A percentile compares a stretch with the other conserved stretches of the same genome.
These are phyloP conservation scores for Eimeria sp. DNA, from an alignment of 169 alveolate genomes.

Conservation along the genomic window DNA sequence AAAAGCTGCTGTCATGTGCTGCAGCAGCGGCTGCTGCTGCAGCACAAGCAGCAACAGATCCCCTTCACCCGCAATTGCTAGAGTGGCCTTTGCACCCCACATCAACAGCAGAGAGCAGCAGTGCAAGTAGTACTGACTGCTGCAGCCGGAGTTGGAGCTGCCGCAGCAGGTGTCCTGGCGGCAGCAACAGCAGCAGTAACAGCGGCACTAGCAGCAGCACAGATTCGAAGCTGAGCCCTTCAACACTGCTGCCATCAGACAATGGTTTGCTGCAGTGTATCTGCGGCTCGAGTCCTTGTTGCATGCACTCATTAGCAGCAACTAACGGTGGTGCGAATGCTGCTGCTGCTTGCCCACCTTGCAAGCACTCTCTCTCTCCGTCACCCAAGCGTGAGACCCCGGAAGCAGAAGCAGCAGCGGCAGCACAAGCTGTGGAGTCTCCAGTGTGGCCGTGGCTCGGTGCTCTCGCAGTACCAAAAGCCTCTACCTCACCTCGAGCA, in stretches of 20 bases:
- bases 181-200: slow-evolving; percentile 57
- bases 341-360: slow-evolving; percentile 11
- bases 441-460: slow-evolving; percentile 69
- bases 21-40: slow-evolving; percentile 43
- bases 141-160: slow-evolving; percentile 64
- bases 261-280: slow-evolving; percentile 46
- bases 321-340: background rate
- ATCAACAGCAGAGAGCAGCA: slow-evolving; percentile 7
- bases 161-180: slow-evolving; percentile 46
- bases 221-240: slow-evolving; percentile 11
- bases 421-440: slow-evolving; percentile 12
- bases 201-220: slow-evolving; percentile 17
- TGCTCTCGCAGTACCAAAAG: background rate
- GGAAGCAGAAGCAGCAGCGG: slow-evolving; percentile 45
- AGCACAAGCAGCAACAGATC: slow-evolving; percentile 31
- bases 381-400: slow-evolving; percentile 33
- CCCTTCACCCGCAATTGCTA: slow-evolving; percentile 1
- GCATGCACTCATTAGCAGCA: slow-evolving; percentile 1
- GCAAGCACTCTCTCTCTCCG: slow-evolving; percentile 16
- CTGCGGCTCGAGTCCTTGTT: slow-evolving; percentile 19
- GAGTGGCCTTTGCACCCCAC: slow-evolving; percentile 56
- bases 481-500: background rate
- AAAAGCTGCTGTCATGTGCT: slow-evolving; percentile 15
- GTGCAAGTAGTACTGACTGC: slow-evolving; percentile 45
- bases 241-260: background rate